Percentiles rank a stretch among this genome's conserved stretches.
These are phyloP conservation scores for Macrocybe sp. DNA, from an alignment of 1,284 basidiomycete species.

Conservation along the genomic window DNA sequence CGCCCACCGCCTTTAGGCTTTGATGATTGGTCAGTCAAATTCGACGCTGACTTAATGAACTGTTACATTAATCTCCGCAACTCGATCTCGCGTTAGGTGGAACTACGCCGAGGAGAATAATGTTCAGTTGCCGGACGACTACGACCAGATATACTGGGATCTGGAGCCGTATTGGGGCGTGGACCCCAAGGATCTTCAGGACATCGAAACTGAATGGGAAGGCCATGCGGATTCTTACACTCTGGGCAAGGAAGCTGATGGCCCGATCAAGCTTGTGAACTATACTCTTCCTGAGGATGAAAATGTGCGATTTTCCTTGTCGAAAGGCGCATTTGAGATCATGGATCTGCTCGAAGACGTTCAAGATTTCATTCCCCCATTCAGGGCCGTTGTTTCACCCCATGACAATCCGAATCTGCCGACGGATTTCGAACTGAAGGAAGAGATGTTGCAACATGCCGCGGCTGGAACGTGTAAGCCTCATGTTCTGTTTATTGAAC, in stretches of 20 bases:
- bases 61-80: conserved; percentile 16
- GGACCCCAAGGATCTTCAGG: conserved; percentile 35
- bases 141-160: conserved; percentile 46
- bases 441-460: conserved; percentile 33
- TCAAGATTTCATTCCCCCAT: conserved; percentile 31
- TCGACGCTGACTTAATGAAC: background rate
- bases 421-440: conserved; percentile 34
- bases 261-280: conserved; percentile 26
- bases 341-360: conserved; percentile 33
- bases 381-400: conserved; percentile 38
- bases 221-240: conserved; percentile 29
- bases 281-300: conserved; percentile 19
- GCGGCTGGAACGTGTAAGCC: conserved; percentile 30
- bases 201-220: conserved; percentile 33
- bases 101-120: conserved; percentile 45
- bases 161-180: conserved; percentile 51
- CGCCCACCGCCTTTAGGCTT: conserved; percentile 49
- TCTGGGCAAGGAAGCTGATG: conserved; percentile 27
- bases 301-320: conserved; percentile 13
- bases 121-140: conserved; percentile 54
- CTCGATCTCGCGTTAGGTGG: conserved; percentile 42
- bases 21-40: conserved; percentile 36
- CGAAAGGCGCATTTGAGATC: conserved; percentile 19
- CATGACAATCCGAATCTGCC: conserved; percentile 41
- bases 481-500: background rate